Conservation (phyloP, 2,329 filamentous ascomycete species). For the Epichloe elymi region DNA sequence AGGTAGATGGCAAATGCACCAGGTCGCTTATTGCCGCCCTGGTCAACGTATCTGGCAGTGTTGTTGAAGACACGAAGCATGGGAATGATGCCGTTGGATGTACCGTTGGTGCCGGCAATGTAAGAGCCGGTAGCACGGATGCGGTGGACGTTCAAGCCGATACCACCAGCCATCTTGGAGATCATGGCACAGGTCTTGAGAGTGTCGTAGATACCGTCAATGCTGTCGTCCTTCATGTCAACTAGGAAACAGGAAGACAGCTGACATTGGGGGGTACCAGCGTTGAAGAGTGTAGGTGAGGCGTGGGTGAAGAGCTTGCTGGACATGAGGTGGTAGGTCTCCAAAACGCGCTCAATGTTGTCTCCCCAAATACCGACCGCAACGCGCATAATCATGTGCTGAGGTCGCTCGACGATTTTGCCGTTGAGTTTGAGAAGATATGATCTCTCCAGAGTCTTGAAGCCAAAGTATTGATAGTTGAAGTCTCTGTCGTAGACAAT, state of each 20-base stretch:
- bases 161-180: conserved; percentile 97
- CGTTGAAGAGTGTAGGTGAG: conserved; percentile 95
- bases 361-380: conserved; percentile 94
- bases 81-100: conserved; percentile 91
- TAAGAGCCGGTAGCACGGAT: conserved; percentile 97
- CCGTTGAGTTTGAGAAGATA: conserved; percentile 92
- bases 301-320: conserved; percentile 98
- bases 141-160: conserved; percentile 90
- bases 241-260: conserved; percentile 97
- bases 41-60: conserved; percentile 95
- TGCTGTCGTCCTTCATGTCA: conserved; percentile 99
- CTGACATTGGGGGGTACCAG: conserved; percentile 92
- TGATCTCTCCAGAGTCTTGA: conserved; percentile 97
- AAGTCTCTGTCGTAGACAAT: conserved; percentile 99
- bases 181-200: conserved; percentile 99
- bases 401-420: conserved; percentile 91
- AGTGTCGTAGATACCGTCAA: conserved; percentile 98
- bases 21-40: conserved; percentile 97
- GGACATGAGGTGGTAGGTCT: conserved; percentile 99
- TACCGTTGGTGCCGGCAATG: conserved; percentile 95
- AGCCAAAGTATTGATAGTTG: conserved; percentile 99
- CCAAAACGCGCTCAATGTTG: conserved; percentile 83
- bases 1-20: conserved; percentile 98
- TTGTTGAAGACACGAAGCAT: conserved; percentile 99
- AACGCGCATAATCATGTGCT: conserved; percentile 99